Evolutionary conservation across 2,329 filamentous ascomycete genomes (phyloP), one percentile per base, ranked within the genome.

Genomic region (Arthrinium phaeospermum): DNA sequence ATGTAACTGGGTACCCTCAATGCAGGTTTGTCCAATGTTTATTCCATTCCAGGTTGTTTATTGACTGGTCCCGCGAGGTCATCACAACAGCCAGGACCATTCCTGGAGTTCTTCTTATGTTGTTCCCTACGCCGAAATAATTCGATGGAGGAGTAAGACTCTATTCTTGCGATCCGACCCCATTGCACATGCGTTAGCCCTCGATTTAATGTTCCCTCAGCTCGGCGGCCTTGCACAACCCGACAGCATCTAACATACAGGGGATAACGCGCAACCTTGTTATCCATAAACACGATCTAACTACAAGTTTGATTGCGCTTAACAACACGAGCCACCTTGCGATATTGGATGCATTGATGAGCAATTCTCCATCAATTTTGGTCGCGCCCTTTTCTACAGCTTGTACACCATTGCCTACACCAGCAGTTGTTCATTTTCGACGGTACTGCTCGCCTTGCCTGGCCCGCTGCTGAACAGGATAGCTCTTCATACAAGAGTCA

Each of bases 271-370:
- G 57, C 57, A 64, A 64, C 57, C 57, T 64, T 64, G 57, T 41
- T 64, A 64, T 37, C 57, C 57, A 64, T 64, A 64, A 64, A 64
- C 57, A 64, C 57, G 57, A 64, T 64, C 57, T 64, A 64, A 64
- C 57, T 64, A 64, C 57, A 64, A 64, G 57, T 64, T 64, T 64
- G 57, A 64, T 64, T 64, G 57, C 57, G 57, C 57, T 64, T 64
- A 64, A 64, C 57, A 64, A 64, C 57, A 64, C 57, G 57, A 64
- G 57, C 57, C 57, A 64, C 57, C 34, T 41, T 64, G 57, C 57
- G 57, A 64, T 64, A 64, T 64, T 64, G 57, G 34, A 64, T 64
- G 57, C 57, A 64, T 64, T 64, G 57, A 64, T 24, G 57, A 64
- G 57, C 57, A 37, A 64, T 64, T 41, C 34, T 64, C 57, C 57